Evolutionary conservation across 192 early-diverging fungal genomes (phyloP), one percentile per base, ranked within the genome.

Genomic region (Dimargaris xerosporica): DNA sequence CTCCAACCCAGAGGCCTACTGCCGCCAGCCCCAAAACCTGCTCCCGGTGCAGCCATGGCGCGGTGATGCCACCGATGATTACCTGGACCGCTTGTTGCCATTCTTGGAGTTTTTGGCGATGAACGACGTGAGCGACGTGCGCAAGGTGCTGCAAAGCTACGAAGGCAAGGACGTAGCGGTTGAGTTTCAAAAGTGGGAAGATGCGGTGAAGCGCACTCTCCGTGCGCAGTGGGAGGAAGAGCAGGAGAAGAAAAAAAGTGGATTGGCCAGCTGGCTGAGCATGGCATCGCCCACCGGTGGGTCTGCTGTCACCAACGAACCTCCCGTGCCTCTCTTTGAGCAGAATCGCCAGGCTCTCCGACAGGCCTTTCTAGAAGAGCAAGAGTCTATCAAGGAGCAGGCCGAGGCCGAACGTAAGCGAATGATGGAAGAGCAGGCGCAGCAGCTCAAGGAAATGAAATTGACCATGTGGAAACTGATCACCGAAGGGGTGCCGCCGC

Each of bases 1-100:
- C 69, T 87, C 83, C 15, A 85, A 91, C 69, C 84, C 88, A 6
- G 82, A 88, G 45, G 79, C 85, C n/a, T 89, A 82, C 75, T 69
- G 83, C 50, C 73, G 87, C 65, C 95, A 99, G 70, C 94, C 94
- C 16, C 91, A 96, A 67, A 99, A 98, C 67, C 84, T 83, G 23
- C 71, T 99, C 29, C 55, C 83, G 26, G 72, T 91, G 56, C 86
- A 90, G 65, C 84, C 87, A 59, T 99, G 93, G 88, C 76, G 75
- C 65, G 94, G 94, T 26, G 80, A 90, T 60, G 67, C 86, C 0
- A 76, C 76, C 34, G 96, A 97, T 63, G 77, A 76, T 21, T 91
- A 87, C 68, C 71, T 99, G 53, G 70, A 80, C 47, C 89, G 86
- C 48, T 81, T 89, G 58, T 89, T 91, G 70, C 88, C 89, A 28